Evolutionary conservation across 805 yeast species (phyloP).

Genomic region (Ogataea degrootiae): DNA sequence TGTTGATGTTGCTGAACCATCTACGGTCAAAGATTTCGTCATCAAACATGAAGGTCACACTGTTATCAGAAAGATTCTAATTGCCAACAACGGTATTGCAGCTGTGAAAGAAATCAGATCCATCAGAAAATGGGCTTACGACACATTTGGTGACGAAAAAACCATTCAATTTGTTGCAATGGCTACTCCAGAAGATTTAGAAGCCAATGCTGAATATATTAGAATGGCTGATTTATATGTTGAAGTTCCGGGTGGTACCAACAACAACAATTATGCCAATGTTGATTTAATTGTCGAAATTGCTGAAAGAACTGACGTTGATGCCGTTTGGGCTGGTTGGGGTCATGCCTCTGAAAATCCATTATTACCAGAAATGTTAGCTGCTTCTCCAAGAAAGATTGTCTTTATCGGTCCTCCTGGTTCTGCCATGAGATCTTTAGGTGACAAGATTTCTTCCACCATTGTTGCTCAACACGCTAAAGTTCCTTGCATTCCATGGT

Average conservation of each 20-base stretch:
- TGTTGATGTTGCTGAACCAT: conserved; percentile 70
- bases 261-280: conserved; percentile 96
- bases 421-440: conserved; percentile 98
- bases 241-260: conserved; percentile 99
- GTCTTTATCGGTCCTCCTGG: conserved; percentile 99
- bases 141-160: conserved; percentile 94
- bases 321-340: conserved; percentile 99
- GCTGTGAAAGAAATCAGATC: conserved; percentile 98
- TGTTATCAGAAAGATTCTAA: conserved; percentile 79
- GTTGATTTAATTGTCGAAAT: conserved; percentile 95
- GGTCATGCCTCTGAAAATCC: conserved; percentile 99
- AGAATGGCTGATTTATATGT: conserved; percentile 99
- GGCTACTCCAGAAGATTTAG: conserved; percentile 99
- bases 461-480: conserved; percentile 98
- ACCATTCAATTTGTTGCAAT: conserved; percentile 92
- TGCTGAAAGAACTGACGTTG: conserved; percentile 94
- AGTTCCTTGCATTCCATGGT: conserved; percentile 99
- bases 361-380: conserved; percentile 83
- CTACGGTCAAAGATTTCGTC: conserved; percentile 79
- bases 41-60: conserved; percentile 89
- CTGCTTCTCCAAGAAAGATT: conserved; percentile 86
- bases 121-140: conserved; percentile 98
- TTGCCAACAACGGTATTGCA: conserved; percentile 98
- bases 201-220: conserved; percentile 94
- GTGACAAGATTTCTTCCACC: conserved; percentile 96